Evolutionary conservation across 495 filamentous ascomycete species (phyloP), one percentile per base, ranked within the genome.

Genomic region (Daldinia decipiens): DNA sequence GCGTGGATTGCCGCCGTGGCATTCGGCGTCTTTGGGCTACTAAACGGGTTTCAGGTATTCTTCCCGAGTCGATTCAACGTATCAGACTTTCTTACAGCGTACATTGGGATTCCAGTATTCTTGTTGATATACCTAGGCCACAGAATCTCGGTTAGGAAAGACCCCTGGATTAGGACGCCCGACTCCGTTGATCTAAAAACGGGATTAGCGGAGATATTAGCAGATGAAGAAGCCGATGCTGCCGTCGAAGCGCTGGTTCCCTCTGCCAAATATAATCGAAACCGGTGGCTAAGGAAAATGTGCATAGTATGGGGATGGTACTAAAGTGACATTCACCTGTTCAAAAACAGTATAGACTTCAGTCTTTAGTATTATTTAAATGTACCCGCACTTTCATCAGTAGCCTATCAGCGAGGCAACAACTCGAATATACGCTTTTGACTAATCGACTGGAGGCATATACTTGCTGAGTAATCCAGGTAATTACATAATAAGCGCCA

Each of bases 41-140:
- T 90, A 72, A 90, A 88, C 72, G 89, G 89, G 5, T 91, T 90
- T 73, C 82, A 83, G 27, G 86, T 87, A 19, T 90, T 90, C 71
- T 88, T 87, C 74, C 85, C 87, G 0, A 79, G 81, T 0, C 74
- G 85, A 8, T 90, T 75, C 55, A 61, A 56, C 13, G 63, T 43
- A 1, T 59, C 70, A 17, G 58, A 47, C 43, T 91, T 91, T 74
- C 78, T 91, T 54, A 87, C 88, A 6, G 82, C 88, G 0, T 91
- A 91, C 59, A 85, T 90, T 61, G 87, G 87, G 6, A 86, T 90
- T 57, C 87, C 86, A 0, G 83, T 85, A 17, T 89, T 89, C 65
- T 52, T 87, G 56, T 62, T 81, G 26, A 78, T 91, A 43, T 91
- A 88, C 71, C 74, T 83, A n/a, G 83, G 79, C 0, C 87, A 89